A percentile compares a stretch with the other conserved stretches of the same genome.
These are phyloP conservation scores for Linderniella brevidens DNA, from an alignment of 257 asterid species.

Conservation along the genomic window DNA sequence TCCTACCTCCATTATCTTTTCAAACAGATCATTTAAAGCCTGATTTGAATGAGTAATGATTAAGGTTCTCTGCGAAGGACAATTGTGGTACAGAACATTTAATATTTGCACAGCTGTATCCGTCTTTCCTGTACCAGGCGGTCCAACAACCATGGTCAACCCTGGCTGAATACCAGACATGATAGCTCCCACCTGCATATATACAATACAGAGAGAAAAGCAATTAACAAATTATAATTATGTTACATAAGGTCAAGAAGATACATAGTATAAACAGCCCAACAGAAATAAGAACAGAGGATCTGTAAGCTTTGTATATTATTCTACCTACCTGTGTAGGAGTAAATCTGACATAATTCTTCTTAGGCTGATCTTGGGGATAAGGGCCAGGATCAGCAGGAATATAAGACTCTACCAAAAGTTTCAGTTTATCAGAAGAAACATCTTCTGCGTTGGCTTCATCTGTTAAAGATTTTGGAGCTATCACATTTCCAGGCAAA, in stretches of 20 bases:
- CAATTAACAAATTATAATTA: neutral
- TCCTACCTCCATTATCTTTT: conserved; percentile 94
- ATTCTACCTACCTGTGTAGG: conserved; percentile 66
- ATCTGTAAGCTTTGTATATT: conserved; percentile 8
- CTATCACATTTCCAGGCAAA: conserved; percentile 47
- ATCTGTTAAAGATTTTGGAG: conserved; percentile 20
- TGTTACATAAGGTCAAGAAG: no score
- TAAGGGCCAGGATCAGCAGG: conserved; percentile 98
- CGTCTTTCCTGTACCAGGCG: conserved; percentile 99
- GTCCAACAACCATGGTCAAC: conserved; percentile 96
- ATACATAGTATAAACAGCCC: neutral
- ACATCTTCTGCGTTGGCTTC: conserved; percentile 17
- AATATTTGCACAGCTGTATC: conserved; percentile 96
- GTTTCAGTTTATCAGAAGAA: conserved; percentile 40
- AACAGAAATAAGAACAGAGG: neutral
- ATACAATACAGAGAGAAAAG: neutral
- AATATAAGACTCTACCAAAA: conserved; percentile 65
- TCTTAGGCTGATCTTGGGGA: conserved; percentile 96
- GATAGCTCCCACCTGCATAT: conserved; percentile 68
- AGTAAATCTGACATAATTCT: conserved; percentile 85
- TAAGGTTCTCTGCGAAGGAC: conserved; percentile 98
- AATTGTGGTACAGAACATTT: conserved; percentile 91
- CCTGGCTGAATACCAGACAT: conserved; percentile 95
- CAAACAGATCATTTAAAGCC: conserved; percentile 93
- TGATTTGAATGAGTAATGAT: conserved; percentile 97